phyloP scores from a whole-genome alignment of 371 early-diverging fungal genomes.

The Synchytrium microbalum region DNA sequence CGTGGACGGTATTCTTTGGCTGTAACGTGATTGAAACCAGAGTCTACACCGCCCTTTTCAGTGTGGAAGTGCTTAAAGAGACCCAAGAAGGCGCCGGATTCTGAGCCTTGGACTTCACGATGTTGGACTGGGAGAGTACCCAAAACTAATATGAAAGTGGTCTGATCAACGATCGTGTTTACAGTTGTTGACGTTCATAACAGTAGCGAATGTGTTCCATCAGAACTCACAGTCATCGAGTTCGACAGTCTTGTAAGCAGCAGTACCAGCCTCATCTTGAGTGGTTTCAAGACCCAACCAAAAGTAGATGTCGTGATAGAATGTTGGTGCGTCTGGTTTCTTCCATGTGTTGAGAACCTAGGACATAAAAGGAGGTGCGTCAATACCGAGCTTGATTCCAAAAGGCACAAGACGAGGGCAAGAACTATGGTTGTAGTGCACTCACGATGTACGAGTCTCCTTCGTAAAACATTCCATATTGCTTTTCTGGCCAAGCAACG shows the following conservation, averaged over 20 bases:
- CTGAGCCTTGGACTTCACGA: conserved; percentile 66
- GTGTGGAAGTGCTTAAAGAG: conserved; percentile 52
- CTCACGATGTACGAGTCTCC: conserved; percentile 73
- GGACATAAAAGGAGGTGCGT: background rate
- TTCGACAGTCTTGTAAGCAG: conserved; percentile 85
- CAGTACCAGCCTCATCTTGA: conserved; percentile 77
- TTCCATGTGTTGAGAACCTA: conserved; percentile 46
- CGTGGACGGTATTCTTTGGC: conserved; percentile 47
- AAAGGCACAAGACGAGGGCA: background rate
- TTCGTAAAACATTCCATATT: conserved; percentile 62
- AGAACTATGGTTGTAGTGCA: conserved; percentile 36
- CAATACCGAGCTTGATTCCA: background rate
- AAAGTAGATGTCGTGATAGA: conserved; percentile 69
- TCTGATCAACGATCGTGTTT: too few relatives aligned
- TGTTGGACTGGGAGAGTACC: conserved; percentile 65
- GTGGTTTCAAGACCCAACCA: conserved; percentile 73
- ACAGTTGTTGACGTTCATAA: too few relatives aligned
- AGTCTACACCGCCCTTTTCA: conserved; percentile 60
- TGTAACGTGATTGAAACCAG: conserved; percentile 71
- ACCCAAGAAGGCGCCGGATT: conserved; percentile 55
- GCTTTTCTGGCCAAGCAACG: conserved; percentile 49
- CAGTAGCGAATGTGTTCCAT: too few relatives aligned
- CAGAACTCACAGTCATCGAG: conserved; percentile 63
- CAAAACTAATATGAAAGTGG: conserved; percentile 45
- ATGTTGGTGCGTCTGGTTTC: conserved; percentile 51